Conservation (phyloP, 176 grass and related monocot genomes). For the Bromus sterilis region DNA sequence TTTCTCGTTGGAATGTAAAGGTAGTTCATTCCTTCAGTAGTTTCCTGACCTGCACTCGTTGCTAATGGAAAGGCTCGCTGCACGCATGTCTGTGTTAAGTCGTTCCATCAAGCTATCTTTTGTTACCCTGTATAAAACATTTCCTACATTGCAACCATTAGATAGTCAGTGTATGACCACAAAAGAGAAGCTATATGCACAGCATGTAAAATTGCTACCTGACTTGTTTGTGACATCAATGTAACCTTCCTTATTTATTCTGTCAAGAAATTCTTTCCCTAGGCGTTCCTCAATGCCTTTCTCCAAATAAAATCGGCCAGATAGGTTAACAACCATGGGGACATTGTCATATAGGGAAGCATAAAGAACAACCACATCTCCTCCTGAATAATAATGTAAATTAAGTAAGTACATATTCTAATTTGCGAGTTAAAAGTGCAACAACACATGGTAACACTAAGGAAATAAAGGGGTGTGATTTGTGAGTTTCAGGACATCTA, state of each 20-base stretch:
- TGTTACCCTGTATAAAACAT: slow-evolving; percentile 50
- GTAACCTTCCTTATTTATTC: slow-evolving; percentile 73
- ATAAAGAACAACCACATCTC: slow-evolving; percentile 85
- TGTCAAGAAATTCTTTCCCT: slow-evolving; percentile 60
- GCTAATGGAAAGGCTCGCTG: slow-evolving; percentile 59
- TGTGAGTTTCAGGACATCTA: not conserved
- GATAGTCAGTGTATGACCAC: not conserved
- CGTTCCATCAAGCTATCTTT: slow-evolving; percentile 81
- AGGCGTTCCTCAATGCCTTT: slow-evolving; percentile 70
- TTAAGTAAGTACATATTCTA: not conserved
- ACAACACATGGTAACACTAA: not conserved
- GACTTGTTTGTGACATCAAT: slow-evolving; percentile 54
- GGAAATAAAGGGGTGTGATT: not conserved
- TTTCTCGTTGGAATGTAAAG: too few species aligned
- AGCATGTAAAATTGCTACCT: slow-evolving; percentile 32
- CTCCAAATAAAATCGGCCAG: slow-evolving; percentile 75
- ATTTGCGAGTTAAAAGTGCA: not conserved
- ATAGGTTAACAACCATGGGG: slow-evolving; percentile 63
- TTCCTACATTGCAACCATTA: not conserved
- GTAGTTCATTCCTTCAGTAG: not conserved
- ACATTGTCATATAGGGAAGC: slow-evolving; percentile 78
- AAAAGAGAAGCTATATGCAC: not conserved
- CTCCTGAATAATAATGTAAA: slow-evolving; percentile 38
- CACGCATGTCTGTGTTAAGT: slow-evolving; percentile 61
- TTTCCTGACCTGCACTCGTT: slow-evolving; percentile 63